Base-by-base conservation (phyloP, 768 basidiomycete species). In the Russula earlei region DNA sequence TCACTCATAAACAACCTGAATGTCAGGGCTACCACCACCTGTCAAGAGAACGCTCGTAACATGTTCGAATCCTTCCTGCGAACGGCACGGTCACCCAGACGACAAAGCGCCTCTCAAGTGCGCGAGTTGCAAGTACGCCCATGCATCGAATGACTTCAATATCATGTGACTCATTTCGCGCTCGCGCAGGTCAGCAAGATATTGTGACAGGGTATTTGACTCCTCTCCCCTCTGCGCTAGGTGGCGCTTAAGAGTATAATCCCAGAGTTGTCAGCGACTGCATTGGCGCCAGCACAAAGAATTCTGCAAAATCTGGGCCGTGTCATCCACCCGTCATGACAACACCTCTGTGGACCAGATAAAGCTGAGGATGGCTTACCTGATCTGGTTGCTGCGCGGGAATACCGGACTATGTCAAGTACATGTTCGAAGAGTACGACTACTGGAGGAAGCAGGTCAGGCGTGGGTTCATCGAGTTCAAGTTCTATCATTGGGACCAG, bases 311-410 rank as follows among this genome's bases (percentile, higher is more conserved):
- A 36, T 63, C 5, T 64, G 63, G 63, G 52, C 59, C 2, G 22
- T 20, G 17, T 50, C 62, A 4, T 60, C 63, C 19, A 55, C 55
- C 12, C 55, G 55, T 50, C 54, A 58, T 11, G 54, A 43, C 14
- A 50, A 64, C 27, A 38, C 57, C 19, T 19, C 63, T 2, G 58
- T 64, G 7, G 63, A 56, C 11, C 59, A 64, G 54, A 58, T 64
- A 44, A 64, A 63, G 46, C 40, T 51, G 42, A 58, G 61, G 48
- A 64, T 64, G 63, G 51, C 56, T 12, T 22, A 58, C 27, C 44
- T 64, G 31, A 63, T 64, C 42, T 64, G 63, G 63, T 49, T 64
- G 20, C 19, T 64, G 14, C 63, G 63, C 11, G 63, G 63, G n/a
- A 24, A 52, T 64, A 33, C 55, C 62, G 7, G 49, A 55, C 34